Evolutionary conservation across 2,329 filamentous ascomycete genomes (phyloP), one percentile per base, ranked within the genome.

Genomic region (Orbilia quercus): DNA sequence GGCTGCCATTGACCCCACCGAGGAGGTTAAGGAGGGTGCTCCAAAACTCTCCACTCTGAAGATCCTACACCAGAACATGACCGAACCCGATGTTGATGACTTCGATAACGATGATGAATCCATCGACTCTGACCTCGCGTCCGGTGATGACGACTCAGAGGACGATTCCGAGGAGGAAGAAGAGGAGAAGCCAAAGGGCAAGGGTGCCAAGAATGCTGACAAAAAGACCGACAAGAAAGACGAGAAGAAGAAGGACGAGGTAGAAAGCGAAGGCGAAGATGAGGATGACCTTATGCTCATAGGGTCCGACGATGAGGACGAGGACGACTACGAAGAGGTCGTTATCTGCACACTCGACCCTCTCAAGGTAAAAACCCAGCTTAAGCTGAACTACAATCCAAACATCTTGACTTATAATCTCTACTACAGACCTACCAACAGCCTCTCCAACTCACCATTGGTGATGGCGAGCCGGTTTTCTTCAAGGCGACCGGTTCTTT

Each of bases 281-380:
- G 83, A 84, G 38, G 85, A 87, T 1, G 84, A 87, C 11, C 78
- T 80, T 20, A 36, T 59, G 38, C 51, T 64, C 9, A 57, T 50
- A 28, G 48, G n/a, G 16, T 54, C 48, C 11, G 66, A 66, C 76
- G 79, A 63, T 47, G 79, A 80, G 12, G 85, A 87, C 23, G 86
- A 88, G 31, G 86, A 90, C 60, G 85, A 87, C 70, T 86, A 86
- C 5, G 86, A 87, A 81, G 91, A 97, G 84, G 91, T 91, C 78
- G 92, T 98, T 77, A 84, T 99, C 78, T 99, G 95, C 87, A 99
- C 95, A 75, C 88, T 99, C 62, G 93, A 98, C 83, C 91, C 93
- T 31, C 88, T 92, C 82, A 91, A 90, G 84, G 95, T 97, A 89
- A 81, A 86, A 80, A 6, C 48, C 20, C 58, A 7, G 23, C 53